Evolutionary conservation across 139 green algal species (phyloP), one percentile per base, ranked within the genome.

Genomic region (Astrephomene gubernaculifera): DNA sequence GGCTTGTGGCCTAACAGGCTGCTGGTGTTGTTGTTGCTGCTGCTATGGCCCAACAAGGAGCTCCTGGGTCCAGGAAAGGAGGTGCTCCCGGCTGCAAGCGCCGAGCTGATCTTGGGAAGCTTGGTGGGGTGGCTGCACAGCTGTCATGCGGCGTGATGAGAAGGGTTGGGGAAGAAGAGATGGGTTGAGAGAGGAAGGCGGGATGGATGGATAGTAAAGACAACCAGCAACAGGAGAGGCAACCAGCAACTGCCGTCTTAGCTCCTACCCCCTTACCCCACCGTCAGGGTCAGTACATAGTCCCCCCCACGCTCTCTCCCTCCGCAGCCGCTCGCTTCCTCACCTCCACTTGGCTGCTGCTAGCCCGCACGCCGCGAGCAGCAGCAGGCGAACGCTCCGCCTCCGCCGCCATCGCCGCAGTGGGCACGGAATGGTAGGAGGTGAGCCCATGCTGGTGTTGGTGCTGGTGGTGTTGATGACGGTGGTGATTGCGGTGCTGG

Each of bases 291-390:
- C 60, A 4, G 29, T 3, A 22, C 5, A 39, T 33, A 70, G 2
- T 41, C n/a, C 61, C 29, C 12, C 24, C 25, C 25, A 70, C 31
- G 61, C 19, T 70, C 31, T 2, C 9, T 25, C 36, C 33, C 65
- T n/a, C n/a, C n/a, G 2, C 31, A 9, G 44, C 65, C 14, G 2
- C 65, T 9, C 65, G 7, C 10, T 19, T n/a, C 29, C 65, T 7
- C 41, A 75, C 38, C 68, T 75, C 68, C 9, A 75, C 17, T 22
- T 75, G 41, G 68, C 38, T 75, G 68, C 38, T 75, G 68, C 68
- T 75, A 24, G 49, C 49, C 12, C 17, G 49, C 12, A 12, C 12
- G 49, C 17, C 12, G 12, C 49, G 49, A 12, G 49, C 49, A 12
- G 49, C 49, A 12, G 49, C 49, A n/a, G n/a, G n/a, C n/a, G n/a